Evolutionary conservation across 192 early-diverging fungal species (phyloP).

Genomic region (Linnemannia hyalina): DNA sequence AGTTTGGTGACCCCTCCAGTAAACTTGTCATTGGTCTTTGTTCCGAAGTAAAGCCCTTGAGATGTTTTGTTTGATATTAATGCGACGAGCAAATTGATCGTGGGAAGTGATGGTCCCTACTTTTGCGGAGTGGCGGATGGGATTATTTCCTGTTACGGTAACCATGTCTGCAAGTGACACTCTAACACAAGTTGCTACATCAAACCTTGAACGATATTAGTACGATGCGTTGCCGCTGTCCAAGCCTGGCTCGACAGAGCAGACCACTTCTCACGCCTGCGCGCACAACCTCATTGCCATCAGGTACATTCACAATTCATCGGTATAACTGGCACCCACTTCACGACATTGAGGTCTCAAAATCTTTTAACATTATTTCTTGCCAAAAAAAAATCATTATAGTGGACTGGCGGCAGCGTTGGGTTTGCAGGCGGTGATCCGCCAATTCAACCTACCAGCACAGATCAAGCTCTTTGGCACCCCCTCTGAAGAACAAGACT

Average conservation of each 20-base stretch:
- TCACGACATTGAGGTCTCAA: not conserved
- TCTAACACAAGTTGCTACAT: not conserved
- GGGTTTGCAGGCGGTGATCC: constrained; percentile 56
- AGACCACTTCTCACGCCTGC: constrained; percentile 66
- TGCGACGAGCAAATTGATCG: not conserved
- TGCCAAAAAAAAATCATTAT: not conserved
- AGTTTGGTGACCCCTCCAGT: constrained; percentile 9
- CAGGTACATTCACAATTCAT: not conserved
- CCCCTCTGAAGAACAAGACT: constrained; percentile 72
- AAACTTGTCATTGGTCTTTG: constrained; percentile 36
- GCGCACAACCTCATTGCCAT: constrained; percentile 85
- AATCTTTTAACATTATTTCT: not conserved
- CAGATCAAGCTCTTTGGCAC: constrained; percentile 83
- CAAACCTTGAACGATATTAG: not conserved
- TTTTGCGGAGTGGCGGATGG: not conserved
- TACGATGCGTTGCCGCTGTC: constrained; percentile 69
- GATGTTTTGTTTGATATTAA: not conserved
- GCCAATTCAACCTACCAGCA: constrained; percentile 60
- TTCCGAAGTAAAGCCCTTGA: constrained; percentile 22
- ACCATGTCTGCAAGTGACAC: too few species aligned
- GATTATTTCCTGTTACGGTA: not conserved
- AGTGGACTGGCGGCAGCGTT: constrained; percentile 73
- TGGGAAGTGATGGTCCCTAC: not conserved
- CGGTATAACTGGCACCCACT: not conserved
- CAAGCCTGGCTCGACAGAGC: constrained; percentile 59